These are phyloP conservation scores for Silene uniflora DNA, from an alignment of 148 eudicot species.

Conservation along the genomic window DNA sequence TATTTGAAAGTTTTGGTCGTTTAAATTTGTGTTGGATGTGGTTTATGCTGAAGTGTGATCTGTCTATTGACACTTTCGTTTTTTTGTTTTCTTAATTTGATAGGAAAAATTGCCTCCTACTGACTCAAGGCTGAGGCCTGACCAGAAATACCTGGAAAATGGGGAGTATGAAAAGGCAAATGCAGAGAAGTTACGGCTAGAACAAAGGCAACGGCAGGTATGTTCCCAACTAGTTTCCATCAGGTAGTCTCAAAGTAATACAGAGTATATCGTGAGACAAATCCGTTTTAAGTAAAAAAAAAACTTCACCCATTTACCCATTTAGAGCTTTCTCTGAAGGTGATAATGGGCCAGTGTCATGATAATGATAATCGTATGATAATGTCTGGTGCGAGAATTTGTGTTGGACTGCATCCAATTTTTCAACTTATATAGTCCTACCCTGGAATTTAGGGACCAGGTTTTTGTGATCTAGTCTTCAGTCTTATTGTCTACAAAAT, in stretches of 20 bases:
- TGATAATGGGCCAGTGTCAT: too few relatives aligned
- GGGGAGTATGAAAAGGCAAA: conserved; percentile 88
- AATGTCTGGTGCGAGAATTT: too few relatives aligned
- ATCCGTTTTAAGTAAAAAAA: too few relatives aligned
- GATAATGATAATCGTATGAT: too few relatives aligned
- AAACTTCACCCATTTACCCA: too few relatives aligned
- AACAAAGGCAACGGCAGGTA: conserved; percentile 96
- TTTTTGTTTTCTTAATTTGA: not conserved
- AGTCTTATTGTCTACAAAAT: not conserved
- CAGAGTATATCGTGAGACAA: too few relatives aligned
- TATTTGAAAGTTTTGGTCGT: too few relatives aligned
- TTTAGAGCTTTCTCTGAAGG: too few relatives aligned
- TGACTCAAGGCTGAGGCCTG: conserved; percentile 92
- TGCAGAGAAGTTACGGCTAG: conserved; percentile 78
- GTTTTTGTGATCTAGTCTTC: too few relatives aligned
- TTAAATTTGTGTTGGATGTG: too few relatives aligned
- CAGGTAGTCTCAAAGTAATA: too few relatives aligned
- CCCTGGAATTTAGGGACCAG: not conserved
- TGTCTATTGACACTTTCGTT: not conserved
- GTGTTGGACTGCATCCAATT: too few relatives aligned
- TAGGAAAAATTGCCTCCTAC: conserved; percentile 95
- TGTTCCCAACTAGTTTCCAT: not conserved
- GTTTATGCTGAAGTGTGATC: not conserved
- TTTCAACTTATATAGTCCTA: not conserved
- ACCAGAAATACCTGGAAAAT: conserved; percentile 80